phyloP scores from a whole-genome alignment of 169 alveolate genomes.

The Hammondia hammondi region DNA sequence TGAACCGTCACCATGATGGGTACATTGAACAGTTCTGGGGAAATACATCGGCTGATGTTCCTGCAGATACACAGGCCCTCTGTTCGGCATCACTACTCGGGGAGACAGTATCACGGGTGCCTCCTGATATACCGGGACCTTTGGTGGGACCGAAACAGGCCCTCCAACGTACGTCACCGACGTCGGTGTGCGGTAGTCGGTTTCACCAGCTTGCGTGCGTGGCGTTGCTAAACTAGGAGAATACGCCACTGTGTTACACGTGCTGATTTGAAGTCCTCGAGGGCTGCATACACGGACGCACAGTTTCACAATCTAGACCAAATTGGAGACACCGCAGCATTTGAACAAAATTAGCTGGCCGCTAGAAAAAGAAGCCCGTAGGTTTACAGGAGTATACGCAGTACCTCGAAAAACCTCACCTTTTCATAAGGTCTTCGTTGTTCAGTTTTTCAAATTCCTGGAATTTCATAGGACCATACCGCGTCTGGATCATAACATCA shows the following conservation, averaged over 20 bases:
- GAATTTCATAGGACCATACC: conserved; percentile 47
- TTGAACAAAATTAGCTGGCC: too few relatives aligned
- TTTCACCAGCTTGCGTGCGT: neutral
- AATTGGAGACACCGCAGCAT: too few relatives aligned
- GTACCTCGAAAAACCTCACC: neutral
- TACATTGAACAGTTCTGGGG: neutral
- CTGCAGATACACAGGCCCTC: neutral
- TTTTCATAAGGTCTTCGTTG: conserved; percentile 29
- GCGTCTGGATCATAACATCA: conserved; percentile 41
- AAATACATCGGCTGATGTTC: neutral
- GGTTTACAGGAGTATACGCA: neutral
- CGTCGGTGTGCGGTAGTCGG: neutral
- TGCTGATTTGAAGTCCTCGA: neutral
- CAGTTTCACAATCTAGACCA: neutral
- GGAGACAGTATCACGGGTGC: neutral
- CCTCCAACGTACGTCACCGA: neutral
- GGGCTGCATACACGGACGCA: neutral
- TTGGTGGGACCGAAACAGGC: too few relatives aligned
- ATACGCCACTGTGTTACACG: neutral
- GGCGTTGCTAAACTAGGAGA: neutral
- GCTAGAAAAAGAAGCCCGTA: too few relatives aligned
- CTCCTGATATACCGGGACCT: neutral
- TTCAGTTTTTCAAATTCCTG: conserved; percentile 33
- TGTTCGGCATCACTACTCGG: neutral
- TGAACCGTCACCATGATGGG: neutral